Conservation (phyloP, 768 basidiomycete genomes). For the Coprinopsis sp. region DNA sequence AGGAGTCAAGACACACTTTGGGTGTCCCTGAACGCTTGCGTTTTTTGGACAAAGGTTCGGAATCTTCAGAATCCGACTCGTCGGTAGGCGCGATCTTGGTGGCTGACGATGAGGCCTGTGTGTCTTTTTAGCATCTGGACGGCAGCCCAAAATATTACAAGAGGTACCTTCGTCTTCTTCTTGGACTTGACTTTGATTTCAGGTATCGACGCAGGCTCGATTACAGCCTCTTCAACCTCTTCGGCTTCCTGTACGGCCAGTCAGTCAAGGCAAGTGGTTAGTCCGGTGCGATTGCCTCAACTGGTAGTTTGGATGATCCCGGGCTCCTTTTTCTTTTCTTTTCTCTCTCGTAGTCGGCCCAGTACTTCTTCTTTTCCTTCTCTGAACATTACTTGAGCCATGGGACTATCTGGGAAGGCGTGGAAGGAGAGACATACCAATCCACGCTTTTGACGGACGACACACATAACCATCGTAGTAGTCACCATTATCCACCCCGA, state of each 20-base stretch:
- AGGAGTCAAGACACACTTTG: too few species aligned
- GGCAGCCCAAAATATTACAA: background rate
- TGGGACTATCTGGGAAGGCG: constrained; percentile 5
- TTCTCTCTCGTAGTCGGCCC: constrained; percentile 24
- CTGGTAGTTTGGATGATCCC: background rate
- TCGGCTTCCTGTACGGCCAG: background rate
- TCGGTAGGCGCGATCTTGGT: too few species aligned
- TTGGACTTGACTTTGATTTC: background rate
- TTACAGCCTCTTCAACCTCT: background rate
- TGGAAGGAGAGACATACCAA: constrained; percentile 35
- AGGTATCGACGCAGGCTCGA: background rate
- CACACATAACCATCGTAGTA: constrained; percentile 44
- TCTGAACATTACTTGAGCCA: constrained; percentile 18
- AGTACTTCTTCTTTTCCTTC: constrained; percentile 35
- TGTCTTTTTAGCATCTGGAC: too few species aligned
- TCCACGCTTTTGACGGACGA: constrained; percentile 49
- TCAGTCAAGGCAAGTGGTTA: background rate
- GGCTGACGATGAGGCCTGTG: too few species aligned
- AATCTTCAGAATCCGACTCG: too few species aligned
- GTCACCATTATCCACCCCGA: constrained; percentile 55
- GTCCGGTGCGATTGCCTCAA: too few species aligned
- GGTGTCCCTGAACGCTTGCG: too few species aligned
- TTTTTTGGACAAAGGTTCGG: too few species aligned
- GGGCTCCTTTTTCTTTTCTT: constrained; percentile 10
- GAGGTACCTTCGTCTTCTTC: background rate